Conservation (phyloP, 2,329 filamentous ascomycete species). For the Ophiosphaerella herpotricha region DNA sequence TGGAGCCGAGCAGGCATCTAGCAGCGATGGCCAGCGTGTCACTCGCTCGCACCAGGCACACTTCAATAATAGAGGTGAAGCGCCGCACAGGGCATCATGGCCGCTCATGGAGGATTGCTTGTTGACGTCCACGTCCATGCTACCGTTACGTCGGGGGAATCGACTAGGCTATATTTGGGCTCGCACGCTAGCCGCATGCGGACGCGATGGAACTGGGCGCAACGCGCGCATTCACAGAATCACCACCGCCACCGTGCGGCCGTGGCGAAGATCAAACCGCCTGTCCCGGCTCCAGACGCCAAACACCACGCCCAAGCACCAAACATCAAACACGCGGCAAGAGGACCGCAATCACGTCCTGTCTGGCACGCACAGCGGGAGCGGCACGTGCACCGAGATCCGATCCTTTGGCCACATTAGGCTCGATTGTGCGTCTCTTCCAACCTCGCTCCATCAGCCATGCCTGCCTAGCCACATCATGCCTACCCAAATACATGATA, state of each 20-base stretch:
- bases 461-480: too few species aligned
- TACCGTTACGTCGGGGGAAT: slow-evolving; percentile 38
- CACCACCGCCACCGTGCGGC: slow-evolving; percentile 17
- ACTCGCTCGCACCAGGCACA: slow-evolving; percentile 24
- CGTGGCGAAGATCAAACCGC: slow-evolving; percentile 11
- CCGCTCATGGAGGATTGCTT: slow-evolving; percentile 32
- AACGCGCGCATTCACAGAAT: slow-evolving; percentile 34
- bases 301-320: too few species aligned
- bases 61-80: slow-evolving; percentile 18
- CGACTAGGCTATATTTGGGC: slow-evolving; percentile 26
- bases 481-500: neutral
- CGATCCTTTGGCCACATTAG: neutral
- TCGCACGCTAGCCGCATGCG: slow-evolving; percentile 14
- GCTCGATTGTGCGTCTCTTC: slow-evolving; percentile 1
- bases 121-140: slow-evolving; percentile 30
- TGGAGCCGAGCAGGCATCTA: slow-evolving; percentile 13
- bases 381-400: slow-evolving; percentile 17
- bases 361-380: neutral
- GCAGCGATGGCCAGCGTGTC: slow-evolving; percentile 18
- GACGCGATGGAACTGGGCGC: slow-evolving; percentile 14
- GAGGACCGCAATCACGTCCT: too few species aligned
- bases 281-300: too few species aligned
- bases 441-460: slow-evolving; percentile 4
- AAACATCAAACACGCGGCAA: too few species aligned
- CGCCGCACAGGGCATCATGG: slow-evolving; percentile 29